These are phyloP conservation scores for Ilex paraguariensis DNA, from an alignment of 305 asterid species.

Conservation along the genomic window DNA sequence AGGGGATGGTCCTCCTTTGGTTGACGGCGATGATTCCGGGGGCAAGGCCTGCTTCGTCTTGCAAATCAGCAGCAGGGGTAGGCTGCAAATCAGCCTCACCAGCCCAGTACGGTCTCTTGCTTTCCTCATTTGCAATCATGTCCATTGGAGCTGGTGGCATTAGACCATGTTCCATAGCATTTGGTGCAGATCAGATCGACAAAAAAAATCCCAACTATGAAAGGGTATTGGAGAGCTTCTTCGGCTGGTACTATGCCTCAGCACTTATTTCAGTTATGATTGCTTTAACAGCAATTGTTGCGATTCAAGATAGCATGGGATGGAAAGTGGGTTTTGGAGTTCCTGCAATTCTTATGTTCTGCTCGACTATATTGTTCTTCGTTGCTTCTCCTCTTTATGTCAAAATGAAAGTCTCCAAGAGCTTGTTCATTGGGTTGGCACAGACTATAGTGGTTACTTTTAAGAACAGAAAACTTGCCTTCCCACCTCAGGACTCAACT, in stretches of 20 bases:
- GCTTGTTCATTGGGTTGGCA: slow-evolving; percentile 39
- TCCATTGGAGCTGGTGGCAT: slow-evolving; percentile 39
- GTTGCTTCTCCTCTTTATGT: slow-evolving; percentile 46
- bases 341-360: slow-evolving; percentile 49
- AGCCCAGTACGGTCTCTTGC: slow-evolving; percentile 31
- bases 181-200: slow-evolving; percentile 41
- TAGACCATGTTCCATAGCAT: slow-evolving; percentile 33
- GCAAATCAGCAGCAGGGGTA: slow-evolving; percentile 18
- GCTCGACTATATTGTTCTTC: slow-evolving; percentile 37
- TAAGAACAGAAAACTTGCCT: slow-evolving; percentile 38
- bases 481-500: slow-evolving; percentile 22
- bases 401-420: slow-evolving; percentile 28
- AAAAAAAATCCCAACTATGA: slow-evolving; percentile 24
- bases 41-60: slow-evolving; percentile 37
- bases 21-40: slow-evolving; percentile 45
- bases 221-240: slow-evolving; percentile 45
- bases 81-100: slow-evolving; percentile 34
- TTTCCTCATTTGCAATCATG: slow-evolving; percentile 45
- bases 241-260: slow-evolving; percentile 68
- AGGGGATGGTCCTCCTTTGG: slow-evolving; percentile 59
- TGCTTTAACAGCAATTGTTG: slow-evolving; percentile 51
- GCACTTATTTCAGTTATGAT: slow-evolving; percentile 38
- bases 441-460: slow-evolving; percentile 46
- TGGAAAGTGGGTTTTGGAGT: slow-evolving; percentile 63
- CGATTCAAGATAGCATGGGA: slow-evolving; percentile 54